Percentiles rank a stretch among this genome's conserved stretches.
Evolutionary conservation across 805 yeast genomes (phyloP).

Genomic region (Wickerhamiella kurtzmanii): DNA sequence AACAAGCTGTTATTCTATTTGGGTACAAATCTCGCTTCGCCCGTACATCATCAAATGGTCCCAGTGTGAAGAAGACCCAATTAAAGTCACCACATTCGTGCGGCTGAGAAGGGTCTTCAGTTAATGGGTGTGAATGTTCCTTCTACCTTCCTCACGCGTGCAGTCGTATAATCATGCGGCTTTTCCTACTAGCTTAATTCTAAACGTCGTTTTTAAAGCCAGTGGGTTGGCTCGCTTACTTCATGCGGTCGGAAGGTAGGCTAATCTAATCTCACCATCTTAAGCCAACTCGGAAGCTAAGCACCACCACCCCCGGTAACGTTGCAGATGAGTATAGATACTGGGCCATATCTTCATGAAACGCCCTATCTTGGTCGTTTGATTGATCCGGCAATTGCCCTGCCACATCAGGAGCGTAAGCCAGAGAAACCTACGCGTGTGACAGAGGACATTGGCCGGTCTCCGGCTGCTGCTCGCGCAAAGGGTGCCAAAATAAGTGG

Average conservation of each 20-base stretch:
- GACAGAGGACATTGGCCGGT: conserved; percentile 10
- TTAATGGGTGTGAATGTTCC: too few species aligned
- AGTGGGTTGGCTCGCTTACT: not conserved
- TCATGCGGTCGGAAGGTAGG: not conserved
- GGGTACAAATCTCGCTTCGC: too few species aligned
- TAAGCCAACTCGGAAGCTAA: not conserved
- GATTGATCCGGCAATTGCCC: conserved; percentile 15
- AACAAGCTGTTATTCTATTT: too few species aligned
- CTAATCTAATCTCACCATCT: not conserved
- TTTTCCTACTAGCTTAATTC: not conserved
- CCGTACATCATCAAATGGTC: too few species aligned
- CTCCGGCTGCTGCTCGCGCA: conserved; percentile 14
- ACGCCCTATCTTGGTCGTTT: conserved; percentile 19
- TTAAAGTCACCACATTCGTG: too few species aligned
- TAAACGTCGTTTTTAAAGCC: not conserved
- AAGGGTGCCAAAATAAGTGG: conserved; percentile 36
- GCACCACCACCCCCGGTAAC: not conserved
- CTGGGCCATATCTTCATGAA: conserved; percentile 8
- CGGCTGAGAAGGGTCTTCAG: too few species aligned
- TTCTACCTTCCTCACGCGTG: too few species aligned
- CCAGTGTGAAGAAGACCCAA: too few species aligned
- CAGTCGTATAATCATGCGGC: not conserved
- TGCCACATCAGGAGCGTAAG: conserved; percentile 7
- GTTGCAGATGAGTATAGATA: not conserved
- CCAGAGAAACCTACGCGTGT: not conserved